Base-by-base conservation (phyloP, 352 stramenopile species). In the Phytophthora meadii region DNA sequence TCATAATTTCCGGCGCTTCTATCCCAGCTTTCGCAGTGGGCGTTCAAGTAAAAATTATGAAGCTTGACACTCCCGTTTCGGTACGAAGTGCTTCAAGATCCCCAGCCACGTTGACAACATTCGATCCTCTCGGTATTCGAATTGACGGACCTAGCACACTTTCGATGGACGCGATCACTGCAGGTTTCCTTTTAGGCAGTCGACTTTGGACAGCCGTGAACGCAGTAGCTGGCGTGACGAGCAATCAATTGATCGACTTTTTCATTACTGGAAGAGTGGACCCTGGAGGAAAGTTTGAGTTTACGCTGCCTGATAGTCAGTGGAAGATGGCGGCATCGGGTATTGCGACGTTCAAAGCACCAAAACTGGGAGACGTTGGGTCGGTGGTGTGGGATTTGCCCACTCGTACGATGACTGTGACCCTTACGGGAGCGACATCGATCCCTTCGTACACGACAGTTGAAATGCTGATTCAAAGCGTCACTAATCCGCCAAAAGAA, bases 401-500 rank as follows among this genome's bases (percentile, higher is more conserved):
- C 8, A 74, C 69, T 19, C 48, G 65, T 10, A 68, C 57, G 11
- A 54, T 92, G 46, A 74, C 53, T 5, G 56, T 90, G 9, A 73
- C 54, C 6, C 49, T 92, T 8, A 57, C 27, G 4, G 65, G 61
- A 0, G 46, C 62, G 4, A 55, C 36, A 3, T 44, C 32, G 5
- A 77, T 90, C 17, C 14, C 65, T 11, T 61, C 76, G 1, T 74
- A 81, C 28, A 60, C 68, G 11, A 24, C 62, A 7, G 52, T 90
- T 6, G 65, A 34, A 1, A 12, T 92, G 5, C 30, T 59, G 4
- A 63, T 90, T 24, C 61, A 62, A 41, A 41, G 61, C 0, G 71
- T 90, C 5, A 70, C 45, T 22, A 92, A 82, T 48, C 81, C 81
- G 14, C 83, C 83, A 2, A 87, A 86, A 46, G 81, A 87, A 40